Evolutionary conservation across 1,284 basidiomycete genomes (phyloP).

Genomic region (Ceratobasidium sp.): DNA sequence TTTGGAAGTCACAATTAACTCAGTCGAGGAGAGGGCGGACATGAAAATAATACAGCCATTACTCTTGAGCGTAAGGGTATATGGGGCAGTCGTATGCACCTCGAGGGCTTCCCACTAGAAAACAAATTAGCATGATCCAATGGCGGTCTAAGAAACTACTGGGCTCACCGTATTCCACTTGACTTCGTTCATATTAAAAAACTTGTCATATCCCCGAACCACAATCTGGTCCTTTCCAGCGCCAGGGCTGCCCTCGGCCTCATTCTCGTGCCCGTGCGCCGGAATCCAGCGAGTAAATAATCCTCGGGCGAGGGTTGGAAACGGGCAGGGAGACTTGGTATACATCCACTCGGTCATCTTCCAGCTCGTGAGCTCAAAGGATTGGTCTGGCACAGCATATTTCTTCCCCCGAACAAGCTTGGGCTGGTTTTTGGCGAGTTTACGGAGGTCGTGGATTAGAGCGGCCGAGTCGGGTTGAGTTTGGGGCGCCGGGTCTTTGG

Average conservation of each 20-base stretch:
- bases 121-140: not conserved
- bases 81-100: conserved; percentile 77
- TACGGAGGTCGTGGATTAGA: conserved; percentile 61
- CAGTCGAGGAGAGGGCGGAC: conserved; percentile 76
- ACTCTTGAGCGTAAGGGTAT: conserved; percentile 90
- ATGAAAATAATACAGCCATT: conserved; percentile 99
- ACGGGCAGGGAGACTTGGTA: conserved; percentile 84
- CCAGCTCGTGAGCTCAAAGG: conserved; percentile 76
- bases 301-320: conserved; percentile 89
- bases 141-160: not conserved
- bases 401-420: conserved; percentile 65
- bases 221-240: conserved; percentile 72
- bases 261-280: conserved; percentile 45
- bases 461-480: conserved; percentile 46
- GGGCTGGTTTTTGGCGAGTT: conserved; percentile 58
- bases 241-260: conserved; percentile 43
- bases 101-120: conserved; percentile 82
- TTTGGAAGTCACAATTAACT: conserved; percentile 90
- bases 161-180: conserved; percentile 86
- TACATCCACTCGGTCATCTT: conserved; percentile 97
- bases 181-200: conserved; percentile 97
- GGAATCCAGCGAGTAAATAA: conserved; percentile 70
- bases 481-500: not conserved
- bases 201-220: conserved; percentile 96
- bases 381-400: conserved; percentile 64